Conservation (phyloP, 805 yeast species). For the Wickerhamomyces alni region DNA sequence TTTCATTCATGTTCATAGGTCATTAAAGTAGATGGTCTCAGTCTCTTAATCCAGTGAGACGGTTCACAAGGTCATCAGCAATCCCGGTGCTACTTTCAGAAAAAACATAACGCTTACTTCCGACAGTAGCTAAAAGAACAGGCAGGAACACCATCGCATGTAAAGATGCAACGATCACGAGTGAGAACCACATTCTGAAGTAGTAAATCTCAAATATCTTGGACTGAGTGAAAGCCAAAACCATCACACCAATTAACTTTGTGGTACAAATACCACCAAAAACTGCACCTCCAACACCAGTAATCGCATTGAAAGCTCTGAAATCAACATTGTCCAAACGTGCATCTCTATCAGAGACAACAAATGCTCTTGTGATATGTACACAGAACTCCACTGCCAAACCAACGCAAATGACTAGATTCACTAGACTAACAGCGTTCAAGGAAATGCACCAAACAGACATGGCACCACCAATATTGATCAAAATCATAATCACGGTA, state of each 20-base stretch:
- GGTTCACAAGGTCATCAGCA: conserved; percentile 24
- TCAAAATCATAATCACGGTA: conserved; percentile 58
- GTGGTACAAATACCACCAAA: conserved; percentile 88
- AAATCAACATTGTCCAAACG: conserved; percentile 24
- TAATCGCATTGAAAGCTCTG: conserved; percentile 51
- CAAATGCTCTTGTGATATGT: conserved; percentile 76
- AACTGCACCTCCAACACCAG: conserved; percentile 84
- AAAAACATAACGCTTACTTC: conserved; percentile 49
- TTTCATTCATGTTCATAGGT: neutral
- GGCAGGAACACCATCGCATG: conserved; percentile 83
- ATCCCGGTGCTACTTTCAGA: conserved; percentile 28
- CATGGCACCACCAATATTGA: conserved; percentile 79
- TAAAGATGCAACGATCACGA: conserved; percentile 68
- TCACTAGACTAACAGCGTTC: conserved; percentile 87
- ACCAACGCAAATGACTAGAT: conserved; percentile 88
- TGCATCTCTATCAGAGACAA: conserved; percentile 29
- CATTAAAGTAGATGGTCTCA: too few species aligned
- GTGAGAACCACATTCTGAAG: conserved; percentile 89
- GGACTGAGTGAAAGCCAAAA: conserved; percentile 81
- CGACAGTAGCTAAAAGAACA: conserved; percentile 55
- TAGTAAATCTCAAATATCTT: conserved; percentile 88
- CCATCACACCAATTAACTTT: conserved; percentile 80
- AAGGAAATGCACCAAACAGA: conserved; percentile 66
- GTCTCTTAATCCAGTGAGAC: conserved; percentile 9
- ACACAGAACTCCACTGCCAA: conserved; percentile 90